Percentiles rank a stretch among this genome's conserved stretches.
phyloP scores from a whole-genome alignment of 805 yeast genomes.

The Yarrowia sp. region DNA sequence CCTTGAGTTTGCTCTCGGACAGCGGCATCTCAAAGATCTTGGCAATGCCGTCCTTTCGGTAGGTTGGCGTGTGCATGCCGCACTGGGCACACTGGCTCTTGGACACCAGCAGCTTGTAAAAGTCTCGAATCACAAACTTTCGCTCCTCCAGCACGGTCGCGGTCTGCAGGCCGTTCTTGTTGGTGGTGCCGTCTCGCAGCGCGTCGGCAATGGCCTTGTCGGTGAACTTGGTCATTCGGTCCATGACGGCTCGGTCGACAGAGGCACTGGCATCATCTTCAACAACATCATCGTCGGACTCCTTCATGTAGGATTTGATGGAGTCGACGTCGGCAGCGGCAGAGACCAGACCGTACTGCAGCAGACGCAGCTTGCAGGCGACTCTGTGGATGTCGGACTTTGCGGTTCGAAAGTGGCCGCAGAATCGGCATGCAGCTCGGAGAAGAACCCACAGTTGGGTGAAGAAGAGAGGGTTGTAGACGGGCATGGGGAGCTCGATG shows the following conservation, averaged over 20 bases:
- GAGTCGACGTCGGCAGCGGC: slow-evolving; percentile 75
- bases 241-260: slow-evolving; percentile 43
- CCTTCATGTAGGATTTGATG: slow-evolving; percentile 52
- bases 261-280: slow-evolving; percentile 40
- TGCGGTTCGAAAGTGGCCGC: slow-evolving; percentile 79
- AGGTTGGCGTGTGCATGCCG: slow-evolving; percentile 90
- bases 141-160: slow-evolving; percentile 87
- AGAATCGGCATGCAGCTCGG: slow-evolving; percentile 82
- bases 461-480: slow-evolving; percentile 92
- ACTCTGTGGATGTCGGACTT: slow-evolving; percentile 68
- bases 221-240: slow-evolving; percentile 67
- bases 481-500: slow-evolving; percentile 93
- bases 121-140: slow-evolving; percentile 57
- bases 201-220: slow-evolving; percentile 69
- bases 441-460: slow-evolving; percentile 81
- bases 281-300: slow-evolving; percentile 44
- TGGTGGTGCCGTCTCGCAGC: slow-evolving; percentile 68
- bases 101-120: slow-evolving; percentile 67
- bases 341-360: slow-evolving; percentile 84
- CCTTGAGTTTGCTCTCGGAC: slow-evolving; percentile 68
- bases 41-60: slow-evolving; percentile 90
- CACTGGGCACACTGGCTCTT: slow-evolving; percentile 94
- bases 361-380: slow-evolving; percentile 71
- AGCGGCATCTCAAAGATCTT: slow-evolving; percentile 89
- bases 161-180: slow-evolving; percentile 67